Evolutionary conservation across 2,329 filamentous ascomycete genomes (phyloP).

Genomic region (Periconia macrospinosa): DNA sequence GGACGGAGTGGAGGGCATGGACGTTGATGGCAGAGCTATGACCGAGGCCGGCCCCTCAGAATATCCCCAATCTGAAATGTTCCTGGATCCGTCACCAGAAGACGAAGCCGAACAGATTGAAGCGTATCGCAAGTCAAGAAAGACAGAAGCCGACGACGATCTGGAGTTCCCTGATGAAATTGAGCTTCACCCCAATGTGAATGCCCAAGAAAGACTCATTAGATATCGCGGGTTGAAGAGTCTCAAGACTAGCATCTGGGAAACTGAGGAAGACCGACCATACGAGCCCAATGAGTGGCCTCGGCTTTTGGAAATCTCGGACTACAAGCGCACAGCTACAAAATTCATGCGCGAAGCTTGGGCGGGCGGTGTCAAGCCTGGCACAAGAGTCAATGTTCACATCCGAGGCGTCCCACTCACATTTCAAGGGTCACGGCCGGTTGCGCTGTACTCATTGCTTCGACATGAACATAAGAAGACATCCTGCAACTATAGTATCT

Average conservation of each 20-base stretch:
- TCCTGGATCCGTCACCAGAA: slow-evolving; percentile 75
- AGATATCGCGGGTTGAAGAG: slow-evolving; percentile 93
- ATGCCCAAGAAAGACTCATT: slow-evolving; percentile 80
- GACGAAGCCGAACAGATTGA: slow-evolving; percentile 83
- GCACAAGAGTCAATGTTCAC: slow-evolving; percentile 80
- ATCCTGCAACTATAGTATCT: slow-evolving; percentile 81
- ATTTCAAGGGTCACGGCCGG: slow-evolving; percentile 61
- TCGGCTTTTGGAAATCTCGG: slow-evolving; percentile 80
- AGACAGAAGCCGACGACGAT: slow-evolving; percentile 83
- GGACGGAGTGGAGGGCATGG: slow-evolving; percentile 74
- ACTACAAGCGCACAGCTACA: slow-evolving; percentile 84
- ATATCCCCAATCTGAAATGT: slow-evolving; percentile 92
- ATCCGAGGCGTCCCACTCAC: slow-evolving; percentile 62
- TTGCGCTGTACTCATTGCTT: slow-evolving; percentile 82
- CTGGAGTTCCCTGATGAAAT: slow-evolving; percentile 97
- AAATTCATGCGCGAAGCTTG: slow-evolving; percentile 78
- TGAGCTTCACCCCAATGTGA: slow-evolving; percentile 84
- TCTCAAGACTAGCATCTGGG: slow-evolving; percentile 83
- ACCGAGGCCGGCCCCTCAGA: slow-evolving; percentile 83
- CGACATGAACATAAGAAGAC: slow-evolving; percentile 95
- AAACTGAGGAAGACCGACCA: slow-evolving; percentile 81
- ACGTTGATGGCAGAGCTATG: slow-evolving; percentile 56
- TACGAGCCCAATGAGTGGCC: slow-evolving; percentile 90
- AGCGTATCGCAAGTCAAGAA: slow-evolving; percentile 76
- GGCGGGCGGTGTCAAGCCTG: slow-evolving; percentile 82